Evolutionary conservation across 768 basidiomycete genomes (phyloP), one percentile per base, ranked within the genome.

Genomic region (Podaxis carcinomalis): DNA sequence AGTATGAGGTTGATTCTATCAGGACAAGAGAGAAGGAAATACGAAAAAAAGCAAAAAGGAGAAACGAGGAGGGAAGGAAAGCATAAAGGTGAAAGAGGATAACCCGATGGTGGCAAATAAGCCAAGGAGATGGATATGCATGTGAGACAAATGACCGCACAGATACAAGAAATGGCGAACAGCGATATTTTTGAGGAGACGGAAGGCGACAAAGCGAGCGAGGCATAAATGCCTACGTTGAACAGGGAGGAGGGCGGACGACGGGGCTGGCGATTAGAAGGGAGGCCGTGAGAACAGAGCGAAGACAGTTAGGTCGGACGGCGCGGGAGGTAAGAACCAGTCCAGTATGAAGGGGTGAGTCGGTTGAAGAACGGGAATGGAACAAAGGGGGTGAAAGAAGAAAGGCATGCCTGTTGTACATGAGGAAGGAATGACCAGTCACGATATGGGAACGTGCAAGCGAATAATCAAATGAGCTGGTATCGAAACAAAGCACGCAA

Each of bases 81-180:
- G 63, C 46, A 64, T 28, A 55, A 63, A 55, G 47, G 19, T 23
- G 21, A 7, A 49, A 49, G 25, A 25, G 23, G 25, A 27, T 23
- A 11, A 21, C 9, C 14, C 19, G 25, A 25, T 49, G 47, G 10
- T 42, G 40, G 36, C 47, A 28, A 44, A 47, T 40, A 25, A 27
- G 50, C 21, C 11, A 25, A 37, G 39, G 19, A 50, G 46, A 50
- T 7, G 7, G 50, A 54, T 37, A 54, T 54, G 52, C 37, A 54
- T 13, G 52, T 19, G 36, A 57, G 40, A 55, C n/a, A 47, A 62
- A 56, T 54, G 65, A 64, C 56, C 59, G 59, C 57, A 62, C 42
- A 61, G 40, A 61, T 57, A 59, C 57, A 61, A 56, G 51, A 59
- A 59, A 51, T 37, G 50, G 19, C 16, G 58, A 32, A 16, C 59